Evolutionary conservation across 1,139 yeast genomes (phyloP).

Genomic region (Pichia sp.): DNA sequence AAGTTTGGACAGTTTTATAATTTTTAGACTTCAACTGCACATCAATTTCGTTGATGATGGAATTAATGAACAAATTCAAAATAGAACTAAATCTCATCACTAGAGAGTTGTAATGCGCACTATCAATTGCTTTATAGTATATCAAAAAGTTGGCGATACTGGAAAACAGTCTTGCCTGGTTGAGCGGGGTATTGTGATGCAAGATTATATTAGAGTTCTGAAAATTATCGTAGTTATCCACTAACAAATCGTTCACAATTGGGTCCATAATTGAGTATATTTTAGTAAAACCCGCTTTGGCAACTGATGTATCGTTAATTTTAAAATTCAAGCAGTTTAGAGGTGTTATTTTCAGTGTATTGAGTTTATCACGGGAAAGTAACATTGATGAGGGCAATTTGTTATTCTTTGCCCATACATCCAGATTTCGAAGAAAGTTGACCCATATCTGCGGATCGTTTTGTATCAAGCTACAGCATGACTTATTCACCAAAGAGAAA

Average conservation of each 20-base stretch:
- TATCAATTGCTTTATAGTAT: constrained; percentile 28
- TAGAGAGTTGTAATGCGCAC: constrained; percentile 24
- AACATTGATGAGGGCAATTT: neutral
- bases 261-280: constrained; percentile 37
- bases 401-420: constrained; percentile 35
- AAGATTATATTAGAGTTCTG: constrained; percentile 38
- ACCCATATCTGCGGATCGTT: constrained; percentile 40
- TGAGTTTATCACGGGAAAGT: constrained; percentile 9
- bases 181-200: constrained; percentile 39
- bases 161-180: constrained; percentile 34
- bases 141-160: constrained; percentile 27
- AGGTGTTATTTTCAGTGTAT: constrained; percentile 16
- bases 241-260: constrained; percentile 38
- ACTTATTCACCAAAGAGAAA: constrained; percentile 28
- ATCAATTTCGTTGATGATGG: constrained; percentile 65
- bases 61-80: constrained; percentile 68
- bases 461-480: neutral
- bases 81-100: constrained; percentile 40
- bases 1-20: constrained; percentile 22
- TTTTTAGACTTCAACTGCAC: constrained; percentile 47
- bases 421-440: constrained; percentile 38
- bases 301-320: constrained; percentile 33
- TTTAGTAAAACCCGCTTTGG: constrained; percentile 35
- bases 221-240: constrained; percentile 38
- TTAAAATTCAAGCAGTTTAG: constrained; percentile 21